A percentile compares a stretch with the other conserved stretches of the same genome.
These are phyloP conservation scores for Saturnispora diversa DNA, from an alignment of 805 yeast species.

Conservation along the genomic window DNA sequence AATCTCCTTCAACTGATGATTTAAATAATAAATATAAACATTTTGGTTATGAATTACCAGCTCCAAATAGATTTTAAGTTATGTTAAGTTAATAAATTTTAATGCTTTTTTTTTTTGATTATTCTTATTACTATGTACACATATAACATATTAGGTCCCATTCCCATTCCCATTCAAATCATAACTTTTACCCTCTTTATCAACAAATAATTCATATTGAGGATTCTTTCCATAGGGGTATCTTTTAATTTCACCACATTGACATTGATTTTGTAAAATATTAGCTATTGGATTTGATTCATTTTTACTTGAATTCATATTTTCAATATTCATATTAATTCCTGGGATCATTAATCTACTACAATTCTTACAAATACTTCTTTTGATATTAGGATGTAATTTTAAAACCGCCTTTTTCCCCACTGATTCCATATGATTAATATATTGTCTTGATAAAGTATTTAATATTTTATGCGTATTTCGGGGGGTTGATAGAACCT, in stretches of 20 bases:
- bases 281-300: constrained; percentile 33
- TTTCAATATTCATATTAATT: constrained; percentile 29
- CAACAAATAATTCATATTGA: constrained; percentile 41
- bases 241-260: constrained; percentile 45
- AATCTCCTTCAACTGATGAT: constrained; percentile 6
- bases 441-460: constrained; percentile 41
- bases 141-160: neutral
- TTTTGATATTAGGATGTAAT: constrained; percentile 55
- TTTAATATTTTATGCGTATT: constrained; percentile 14
- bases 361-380: constrained; percentile 66
- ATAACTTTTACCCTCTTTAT: constrained; percentile 26
- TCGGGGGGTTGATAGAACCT: constrained; percentile 1
- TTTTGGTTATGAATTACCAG: constrained; percentile 7
- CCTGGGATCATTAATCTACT: constrained; percentile 44
- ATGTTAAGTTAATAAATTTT: neutral
- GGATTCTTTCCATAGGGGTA: constrained; percentile 57
- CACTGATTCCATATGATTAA: constrained; percentile 48
- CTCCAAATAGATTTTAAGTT: neutral
- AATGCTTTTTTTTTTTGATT: neutral
- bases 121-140: neutral
- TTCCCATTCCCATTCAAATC: neutral
- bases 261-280: constrained; percentile 41
- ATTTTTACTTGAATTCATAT: constrained; percentile 37
- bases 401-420: constrained; percentile 62
- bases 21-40: neutral